Evolutionary conservation across 768 basidiomycete species (phyloP).

Genomic region (Psilocybe subaeruginosa): DNA sequence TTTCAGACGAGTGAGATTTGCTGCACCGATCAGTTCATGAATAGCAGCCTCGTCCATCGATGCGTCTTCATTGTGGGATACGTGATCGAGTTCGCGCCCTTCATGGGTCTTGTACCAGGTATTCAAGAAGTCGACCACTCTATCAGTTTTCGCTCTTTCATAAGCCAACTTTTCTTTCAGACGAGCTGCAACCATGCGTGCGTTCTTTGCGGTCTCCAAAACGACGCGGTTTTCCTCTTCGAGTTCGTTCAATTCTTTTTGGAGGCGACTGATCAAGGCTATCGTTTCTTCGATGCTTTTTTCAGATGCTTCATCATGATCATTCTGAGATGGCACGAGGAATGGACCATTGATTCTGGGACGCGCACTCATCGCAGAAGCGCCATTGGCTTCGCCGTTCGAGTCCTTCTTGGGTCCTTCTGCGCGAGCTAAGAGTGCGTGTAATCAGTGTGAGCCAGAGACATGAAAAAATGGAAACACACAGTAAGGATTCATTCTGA

Average conservation of each 20-base stretch:
- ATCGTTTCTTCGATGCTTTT: not conserved
- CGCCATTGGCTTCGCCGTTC: too few relatives aligned
- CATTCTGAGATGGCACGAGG: not conserved
- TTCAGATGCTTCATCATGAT: not conserved
- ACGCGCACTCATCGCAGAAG: too few relatives aligned
- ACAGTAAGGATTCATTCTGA: not conserved
- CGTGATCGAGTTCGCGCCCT: not conserved
- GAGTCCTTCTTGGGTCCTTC: too few relatives aligned
- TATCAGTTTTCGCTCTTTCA: not conserved
- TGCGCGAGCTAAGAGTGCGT: not conserved
- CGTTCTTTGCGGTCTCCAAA: not conserved
- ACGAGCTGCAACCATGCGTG: not conserved
- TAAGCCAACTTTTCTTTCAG: not conserved
- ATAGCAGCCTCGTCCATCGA: not conserved
- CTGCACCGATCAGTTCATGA: not conserved
- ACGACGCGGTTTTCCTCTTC: not conserved
- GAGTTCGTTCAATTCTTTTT: not conserved
- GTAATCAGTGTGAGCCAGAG: not conserved
- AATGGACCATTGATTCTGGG: too few relatives aligned
- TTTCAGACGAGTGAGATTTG: not conserved
- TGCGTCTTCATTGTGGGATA: not conserved
- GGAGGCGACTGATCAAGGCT: not conserved
- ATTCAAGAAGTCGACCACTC: not conserved
- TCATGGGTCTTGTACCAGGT: not conserved
- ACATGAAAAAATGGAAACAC: not conserved